Conservation (phyloP, 192 early-diverging fungal species). For the Entophlyctis helioformis region DNA sequence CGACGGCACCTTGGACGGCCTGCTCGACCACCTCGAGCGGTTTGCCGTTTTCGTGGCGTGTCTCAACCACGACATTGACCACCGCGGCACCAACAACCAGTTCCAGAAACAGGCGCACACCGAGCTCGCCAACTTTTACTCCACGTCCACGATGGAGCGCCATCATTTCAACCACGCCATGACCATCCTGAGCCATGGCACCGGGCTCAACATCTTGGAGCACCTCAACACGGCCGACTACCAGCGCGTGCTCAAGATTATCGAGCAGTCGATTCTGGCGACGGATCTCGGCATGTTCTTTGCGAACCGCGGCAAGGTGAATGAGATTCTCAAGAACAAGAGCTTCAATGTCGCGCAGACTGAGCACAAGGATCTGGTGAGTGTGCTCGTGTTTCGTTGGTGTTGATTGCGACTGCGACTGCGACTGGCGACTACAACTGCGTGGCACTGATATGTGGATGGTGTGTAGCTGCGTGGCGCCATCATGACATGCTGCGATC, state of each 20-base stretch:
- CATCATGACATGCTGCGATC: conserved; percentile 29
- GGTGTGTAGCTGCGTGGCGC: conserved; percentile 10
- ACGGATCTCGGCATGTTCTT: conserved; percentile 34
- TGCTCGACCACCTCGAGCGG: conserved; percentile 16
- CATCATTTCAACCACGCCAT: conserved; percentile 37
- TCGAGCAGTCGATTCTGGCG: conserved; percentile 27
- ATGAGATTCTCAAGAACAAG: conserved; percentile 7
- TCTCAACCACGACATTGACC: conserved; percentile 37
- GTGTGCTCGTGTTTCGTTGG: neutral
- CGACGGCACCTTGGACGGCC: conserved; percentile 5
- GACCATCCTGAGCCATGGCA: conserved; percentile 24
- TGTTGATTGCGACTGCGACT: no score
- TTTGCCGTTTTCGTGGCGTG: conserved; percentile 32
- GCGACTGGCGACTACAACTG: neutral
- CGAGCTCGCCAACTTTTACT: conserved; percentile 23
- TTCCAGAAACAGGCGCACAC: conserved; percentile 30
- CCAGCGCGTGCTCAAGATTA: conserved; percentile 11
- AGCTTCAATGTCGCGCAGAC: conserved; percentile 1
- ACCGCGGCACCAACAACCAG: conserved; percentile 27
- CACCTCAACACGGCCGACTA: conserved; percentile 14
- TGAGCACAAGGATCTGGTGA: conserved; percentile 8
- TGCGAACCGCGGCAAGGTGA: conserved; percentile 15
- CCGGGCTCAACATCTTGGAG: conserved; percentile 29
- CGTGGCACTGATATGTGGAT: neutral
- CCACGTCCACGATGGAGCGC: conserved; percentile 25